These are phyloP conservation scores for Phytophthora ohioensis DNA, from an alignment of 352 stramenopile genomes.

Conservation along the genomic window DNA sequence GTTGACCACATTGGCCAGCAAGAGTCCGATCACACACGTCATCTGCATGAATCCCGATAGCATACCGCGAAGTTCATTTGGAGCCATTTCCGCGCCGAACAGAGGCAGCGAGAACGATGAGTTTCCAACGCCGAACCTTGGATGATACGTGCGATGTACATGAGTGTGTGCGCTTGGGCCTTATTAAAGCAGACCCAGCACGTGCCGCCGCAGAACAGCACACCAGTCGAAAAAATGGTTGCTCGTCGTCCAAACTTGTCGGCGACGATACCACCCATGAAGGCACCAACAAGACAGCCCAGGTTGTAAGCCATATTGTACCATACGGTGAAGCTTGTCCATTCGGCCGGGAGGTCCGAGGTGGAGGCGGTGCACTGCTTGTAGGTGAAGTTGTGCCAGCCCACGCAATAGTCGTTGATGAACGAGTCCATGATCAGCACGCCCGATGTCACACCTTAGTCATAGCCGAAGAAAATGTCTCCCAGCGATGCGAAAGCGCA, in stretches of 20 bases:
- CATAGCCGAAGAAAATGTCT: constrained; percentile 37
- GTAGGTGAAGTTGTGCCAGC: constrained; percentile 48
- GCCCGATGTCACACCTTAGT: constrained; percentile 34
- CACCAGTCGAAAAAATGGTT: constrained; percentile 43
- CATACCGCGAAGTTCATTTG: constrained; percentile 46
- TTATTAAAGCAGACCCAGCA: constrained; percentile 42
- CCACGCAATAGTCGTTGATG: constrained; percentile 46
- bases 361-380: constrained; percentile 28
- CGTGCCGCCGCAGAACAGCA: constrained; percentile 44
- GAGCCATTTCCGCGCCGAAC: constrained; percentile 48
- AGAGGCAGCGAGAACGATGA: constrained; percentile 46
- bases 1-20: constrained; percentile 50
- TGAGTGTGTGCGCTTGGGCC: constrained; percentile 24
- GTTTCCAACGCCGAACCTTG: constrained; percentile 49
- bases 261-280: constrained; percentile 41
- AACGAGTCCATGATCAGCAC: constrained; percentile 17
- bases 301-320: constrained; percentile 53
- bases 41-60: constrained; percentile 54
- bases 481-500: constrained; percentile 30
- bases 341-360: constrained; percentile 34
- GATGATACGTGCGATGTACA: constrained; percentile 44
- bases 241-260: constrained; percentile 43
- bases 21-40: constrained; percentile 42
- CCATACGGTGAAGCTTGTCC: constrained; percentile 45
- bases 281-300: constrained; percentile 42